Evolutionary conservation across 2,329 filamentous ascomycete genomes (phyloP), one percentile per base, ranked within the genome.

Genomic region (Lecanicillium sp.): DNA sequence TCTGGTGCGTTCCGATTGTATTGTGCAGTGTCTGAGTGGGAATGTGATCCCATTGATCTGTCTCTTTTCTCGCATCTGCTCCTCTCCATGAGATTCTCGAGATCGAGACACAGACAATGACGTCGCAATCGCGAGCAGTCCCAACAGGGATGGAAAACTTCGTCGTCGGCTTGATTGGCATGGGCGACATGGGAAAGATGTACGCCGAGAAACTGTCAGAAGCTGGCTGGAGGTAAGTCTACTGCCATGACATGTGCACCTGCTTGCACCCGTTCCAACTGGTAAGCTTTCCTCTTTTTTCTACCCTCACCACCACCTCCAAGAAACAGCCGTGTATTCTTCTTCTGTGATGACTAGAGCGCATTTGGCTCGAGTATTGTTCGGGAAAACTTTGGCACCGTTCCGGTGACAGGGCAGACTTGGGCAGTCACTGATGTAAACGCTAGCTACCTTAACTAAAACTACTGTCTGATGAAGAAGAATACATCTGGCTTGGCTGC

Each of bases 351-450:
- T 97, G 91, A 97, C 91, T 89, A 91, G 91, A 97, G 91, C 90
- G 91, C 91, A 97, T 97, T 97, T 97, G 91, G 91, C 91, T 97
- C 89, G 91, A 97, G 91, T 78, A 95, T 90, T 81, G 82, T 74
- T 70, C 73, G 75, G 72, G 70, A 65, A 68, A 61, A 69, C 69
- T 73, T 73, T 74, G 74, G 70, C 72, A 70, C 75, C 84, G 86
- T 83, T 95, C 85, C 79, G 91, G 88, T 85, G 75, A 69, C 72
- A 71, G 71, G 70, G 72, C 60, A 63, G 72, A 68, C 67, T 73
- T 72, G 72, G 73, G 75, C 78, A 80, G 84, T 95, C 91, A 79
- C 81, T 96, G 91, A 96, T 96, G 91, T 94, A 86, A 95, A 82
- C 75, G 83, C 87, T 93, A 88, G 91, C 91, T 97, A 97, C 91